Evolutionary conservation across 2,329 filamentous ascomycete species (phyloP).

Genomic region (Talaromyces islandicus): DNA sequence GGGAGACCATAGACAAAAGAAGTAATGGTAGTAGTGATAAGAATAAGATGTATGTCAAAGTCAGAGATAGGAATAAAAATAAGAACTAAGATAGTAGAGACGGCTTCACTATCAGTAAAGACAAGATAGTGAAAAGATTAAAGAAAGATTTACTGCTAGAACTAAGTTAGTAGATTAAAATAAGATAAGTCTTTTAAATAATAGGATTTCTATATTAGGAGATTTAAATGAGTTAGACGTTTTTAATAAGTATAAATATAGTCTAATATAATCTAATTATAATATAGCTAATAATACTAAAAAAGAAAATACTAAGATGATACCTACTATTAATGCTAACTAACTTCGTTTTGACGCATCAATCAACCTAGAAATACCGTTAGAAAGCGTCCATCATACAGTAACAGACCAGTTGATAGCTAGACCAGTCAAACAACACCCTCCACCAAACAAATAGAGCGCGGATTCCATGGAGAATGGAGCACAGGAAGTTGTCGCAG

Average conservation of each 20-base stretch:
- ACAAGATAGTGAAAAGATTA: background rate
- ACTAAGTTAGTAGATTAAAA: background rate
- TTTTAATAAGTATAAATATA: background rate
- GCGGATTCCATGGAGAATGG: background rate
- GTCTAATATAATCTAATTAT: background rate
- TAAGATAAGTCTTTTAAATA: background rate
- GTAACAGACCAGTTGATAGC: background rate
- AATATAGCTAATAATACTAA: background rate
- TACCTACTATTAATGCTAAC: background rate
- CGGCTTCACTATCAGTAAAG: constrained; percentile 4
- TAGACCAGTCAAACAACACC: background rate
- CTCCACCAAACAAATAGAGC: background rate
- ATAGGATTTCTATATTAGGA: background rate
- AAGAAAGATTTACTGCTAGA: background rate
- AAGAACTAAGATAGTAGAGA: background rate
- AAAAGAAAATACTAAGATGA: background rate
- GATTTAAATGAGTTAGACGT: background rate
- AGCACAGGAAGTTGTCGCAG: background rate
- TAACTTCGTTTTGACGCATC: background rate
- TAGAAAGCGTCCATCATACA: background rate
- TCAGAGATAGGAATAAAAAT: background rate
- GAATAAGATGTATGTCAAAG: constrained; percentile 10
- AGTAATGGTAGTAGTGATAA: constrained; percentile 8
- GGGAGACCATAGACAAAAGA: constrained; percentile 3
- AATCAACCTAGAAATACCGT: background rate